Conservation (phyloP, 352 stramenopile species). For the Phytopythium chamaehyphon region DNA sequence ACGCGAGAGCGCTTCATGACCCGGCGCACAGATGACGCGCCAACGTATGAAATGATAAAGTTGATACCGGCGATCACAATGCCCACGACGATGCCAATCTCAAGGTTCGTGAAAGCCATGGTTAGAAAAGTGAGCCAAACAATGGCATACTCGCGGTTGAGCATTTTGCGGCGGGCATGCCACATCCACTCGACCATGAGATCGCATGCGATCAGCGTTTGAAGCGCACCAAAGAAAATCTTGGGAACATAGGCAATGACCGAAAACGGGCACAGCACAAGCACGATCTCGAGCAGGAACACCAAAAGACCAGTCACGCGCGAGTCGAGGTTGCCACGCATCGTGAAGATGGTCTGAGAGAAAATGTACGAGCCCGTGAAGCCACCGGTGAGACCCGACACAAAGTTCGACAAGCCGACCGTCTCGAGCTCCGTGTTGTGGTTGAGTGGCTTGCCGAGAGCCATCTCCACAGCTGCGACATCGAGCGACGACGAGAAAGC, state of each 20-base stretch:
- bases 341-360: conserved; percentile 93
- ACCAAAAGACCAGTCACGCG: conserved; percentile 73
- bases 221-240: conserved; percentile 96
- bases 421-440: conserved; percentile 96
- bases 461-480: conserved; percentile 97
- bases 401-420: conserved; percentile 95
- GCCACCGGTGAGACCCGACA: conserved; percentile 94
- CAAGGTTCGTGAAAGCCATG: conserved; percentile 93
- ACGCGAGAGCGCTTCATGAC: conserved; percentile 82
- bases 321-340: conserved; percentile 72
- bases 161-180: conserved; percentile 84
- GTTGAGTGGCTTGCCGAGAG: conserved; percentile 91
- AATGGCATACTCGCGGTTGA: conserved; percentile 90
- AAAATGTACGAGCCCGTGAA: conserved; percentile 99
- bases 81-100: conserved; percentile 93
- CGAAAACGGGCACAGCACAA: conserved; percentile 90
- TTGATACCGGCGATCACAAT: conserved; percentile 89
- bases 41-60: conserved; percentile 85
- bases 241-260: conserved; percentile 96
- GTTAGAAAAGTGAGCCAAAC: conserved; percentile 92
- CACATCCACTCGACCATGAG: conserved; percentile 97
- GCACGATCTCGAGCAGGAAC: conserved; percentile 64
- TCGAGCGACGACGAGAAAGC: conserved; percentile 97
- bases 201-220: conserved; percentile 96
- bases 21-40: conserved; percentile 59